These are phyloP conservation scores for Penicillium brasilianum DNA, from an alignment of 2,329 filamentous ascomycete genomes.

Conservation along the genomic window DNA sequence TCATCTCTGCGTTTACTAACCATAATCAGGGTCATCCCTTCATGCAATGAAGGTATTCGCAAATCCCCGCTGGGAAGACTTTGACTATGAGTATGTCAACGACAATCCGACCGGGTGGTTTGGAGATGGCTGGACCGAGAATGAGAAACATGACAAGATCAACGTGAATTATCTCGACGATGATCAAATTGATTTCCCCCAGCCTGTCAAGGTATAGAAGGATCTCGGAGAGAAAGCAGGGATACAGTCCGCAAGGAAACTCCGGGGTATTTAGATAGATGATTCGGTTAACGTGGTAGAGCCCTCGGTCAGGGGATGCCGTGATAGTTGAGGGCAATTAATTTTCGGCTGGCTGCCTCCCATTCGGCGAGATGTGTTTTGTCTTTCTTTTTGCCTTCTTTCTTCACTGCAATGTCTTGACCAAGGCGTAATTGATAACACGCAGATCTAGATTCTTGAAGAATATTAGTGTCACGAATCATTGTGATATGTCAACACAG, in stretches of 20 bases:
- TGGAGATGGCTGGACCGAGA: slow-evolving; percentile 43
- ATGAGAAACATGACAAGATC: slow-evolving; percentile 39
- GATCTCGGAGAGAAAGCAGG: not conserved
- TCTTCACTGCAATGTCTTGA: too few species aligned
- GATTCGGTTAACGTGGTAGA: too few species aligned
- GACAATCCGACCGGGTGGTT: slow-evolving; percentile 40
- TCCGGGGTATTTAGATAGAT: too few species aligned
- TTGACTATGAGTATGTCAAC: slow-evolving; percentile 44
- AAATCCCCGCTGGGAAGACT: slow-evolving; percentile 48
- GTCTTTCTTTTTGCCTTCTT: too few species aligned
- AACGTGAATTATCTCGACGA: slow-evolving; percentile 44
- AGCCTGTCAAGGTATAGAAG: not conserved
- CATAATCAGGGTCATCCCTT: slow-evolving; percentile 39
- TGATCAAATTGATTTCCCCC: slow-evolving; percentile 43
- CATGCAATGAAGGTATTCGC: slow-evolving; percentile 44
- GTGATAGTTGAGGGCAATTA: too few species aligned
- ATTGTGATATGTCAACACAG: not conserved
- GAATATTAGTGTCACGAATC: not conserved
- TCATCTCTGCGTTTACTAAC: slow-evolving; percentile 6
- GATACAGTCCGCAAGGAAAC: not conserved
- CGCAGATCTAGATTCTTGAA: too few species aligned
- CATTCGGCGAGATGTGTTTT: too few species aligned
- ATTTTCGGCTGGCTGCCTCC: too few species aligned
- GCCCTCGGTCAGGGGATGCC: too few species aligned
- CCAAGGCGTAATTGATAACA: too few species aligned